Evolutionary conservation across 208 protist species (phyloP).

Genomic region (Herpetomonas samuelpessoai): DNA sequence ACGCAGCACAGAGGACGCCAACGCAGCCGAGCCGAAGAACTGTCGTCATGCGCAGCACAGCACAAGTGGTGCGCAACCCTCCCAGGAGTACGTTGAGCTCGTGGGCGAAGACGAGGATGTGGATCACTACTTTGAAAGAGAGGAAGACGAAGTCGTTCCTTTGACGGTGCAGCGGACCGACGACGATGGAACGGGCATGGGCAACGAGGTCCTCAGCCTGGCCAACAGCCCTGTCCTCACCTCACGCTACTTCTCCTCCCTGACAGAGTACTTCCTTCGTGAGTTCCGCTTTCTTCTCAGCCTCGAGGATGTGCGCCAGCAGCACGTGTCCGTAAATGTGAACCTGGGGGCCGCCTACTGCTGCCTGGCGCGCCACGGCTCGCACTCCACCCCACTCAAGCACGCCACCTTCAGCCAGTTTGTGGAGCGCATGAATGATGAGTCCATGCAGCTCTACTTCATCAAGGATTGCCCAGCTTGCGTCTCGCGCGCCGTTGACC

Average conservation of each 20-base stretch:
- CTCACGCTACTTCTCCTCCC: conserved; percentile 49
- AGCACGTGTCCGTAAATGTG: conserved; percentile 72
- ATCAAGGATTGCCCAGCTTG: conserved; percentile 74
- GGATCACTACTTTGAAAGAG: conserved; percentile 34
- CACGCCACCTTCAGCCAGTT: conserved; percentile 82
- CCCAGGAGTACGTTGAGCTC: background rate
- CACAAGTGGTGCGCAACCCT: background rate
- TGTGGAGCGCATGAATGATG: conserved; percentile 82
- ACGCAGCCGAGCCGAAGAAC: conserved; percentile 18
- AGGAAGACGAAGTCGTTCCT: conserved; percentile 43
- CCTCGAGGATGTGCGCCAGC: conserved; percentile 69
- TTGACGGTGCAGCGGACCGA: conserved; percentile 22
- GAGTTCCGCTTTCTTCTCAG: conserved; percentile 65
- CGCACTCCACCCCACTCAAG: conserved; percentile 72
- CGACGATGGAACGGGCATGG: conserved; percentile 8
- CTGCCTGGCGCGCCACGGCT: conserved; percentile 71
- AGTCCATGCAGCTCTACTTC: conserved; percentile 88
- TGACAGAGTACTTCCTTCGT: conserved; percentile 69
- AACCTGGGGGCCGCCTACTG: conserved; percentile 82
- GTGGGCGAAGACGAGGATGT: conserved; percentile 25
- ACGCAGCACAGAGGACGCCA: too few relatives aligned
- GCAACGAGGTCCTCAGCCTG: conserved; percentile 33
- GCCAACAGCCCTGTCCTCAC: conserved; percentile 79
- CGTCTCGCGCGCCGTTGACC: conserved; percentile 79
- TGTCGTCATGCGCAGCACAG: conserved; percentile 2